These are phyloP conservation scores for Emergomyces africanus DNA, from an alignment of 2,329 filamentous ascomycete species.

Conservation along the genomic window DNA sequence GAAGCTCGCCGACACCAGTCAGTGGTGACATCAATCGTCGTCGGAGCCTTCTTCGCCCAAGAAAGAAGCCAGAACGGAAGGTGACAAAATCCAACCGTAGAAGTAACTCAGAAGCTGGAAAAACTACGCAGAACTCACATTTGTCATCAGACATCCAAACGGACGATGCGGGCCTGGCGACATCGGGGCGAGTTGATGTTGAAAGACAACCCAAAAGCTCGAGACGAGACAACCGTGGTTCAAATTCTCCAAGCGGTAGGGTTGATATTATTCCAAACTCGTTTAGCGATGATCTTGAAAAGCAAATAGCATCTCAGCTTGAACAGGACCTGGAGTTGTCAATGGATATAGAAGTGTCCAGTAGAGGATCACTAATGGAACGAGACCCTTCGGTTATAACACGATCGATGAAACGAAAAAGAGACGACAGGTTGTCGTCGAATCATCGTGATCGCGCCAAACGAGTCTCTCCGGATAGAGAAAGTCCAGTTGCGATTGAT, in stretches of 20 bases:
- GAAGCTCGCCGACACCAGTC: background rate
- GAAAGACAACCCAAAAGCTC: background rate
- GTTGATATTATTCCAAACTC: conserved; percentile 19
- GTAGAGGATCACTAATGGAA: background rate
- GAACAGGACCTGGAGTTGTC: conserved; percentile 31
- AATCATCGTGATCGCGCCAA: background rate
- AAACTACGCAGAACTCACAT: background rate
- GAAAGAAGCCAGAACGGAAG: background rate
- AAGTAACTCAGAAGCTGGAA: background rate
- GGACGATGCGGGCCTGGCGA: background rate
- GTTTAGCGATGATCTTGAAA: conserved; percentile 31
- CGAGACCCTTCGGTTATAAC: conserved; percentile 3
- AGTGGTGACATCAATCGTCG: background rate
- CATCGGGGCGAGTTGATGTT: background rate
- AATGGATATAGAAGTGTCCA: conserved; percentile 16
- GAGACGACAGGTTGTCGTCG: background rate
- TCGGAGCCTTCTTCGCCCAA: background rate
- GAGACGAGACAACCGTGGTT: background rate
- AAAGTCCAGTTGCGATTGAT: background rate
- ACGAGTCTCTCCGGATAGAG: background rate
- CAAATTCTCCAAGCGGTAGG: background rate
- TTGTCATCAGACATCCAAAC: background rate
- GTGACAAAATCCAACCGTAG: background rate
- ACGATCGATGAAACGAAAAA: conserved; percentile 20
- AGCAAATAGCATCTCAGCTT: conserved; percentile 33